Base-by-base conservation (phyloP, 2,329 filamentous ascomycete genomes). In the Hymenoscyphus occultus region DNA sequence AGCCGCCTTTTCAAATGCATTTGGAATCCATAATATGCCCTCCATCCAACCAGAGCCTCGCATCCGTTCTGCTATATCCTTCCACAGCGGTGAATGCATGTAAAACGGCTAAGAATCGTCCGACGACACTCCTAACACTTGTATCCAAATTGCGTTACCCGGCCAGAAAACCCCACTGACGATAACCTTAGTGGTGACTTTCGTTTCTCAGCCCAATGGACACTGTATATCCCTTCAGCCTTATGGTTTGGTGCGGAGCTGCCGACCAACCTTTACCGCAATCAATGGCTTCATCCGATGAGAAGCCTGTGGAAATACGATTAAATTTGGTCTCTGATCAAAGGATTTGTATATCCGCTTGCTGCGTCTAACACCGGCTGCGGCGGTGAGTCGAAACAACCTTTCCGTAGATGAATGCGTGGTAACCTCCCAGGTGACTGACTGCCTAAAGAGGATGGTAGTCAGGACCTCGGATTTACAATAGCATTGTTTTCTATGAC, bases 1-100 rank as follows among this genome's bases (percentile, higher is more conserved):
- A 45, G 39, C 59, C 59, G 59, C 40, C 59, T 60, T 60, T 60
- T 60, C 57, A 39, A 59, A 51, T 28, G n/a, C 45, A 6, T 51
- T 51, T 51, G 45, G 45, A 35, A 48, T 60, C 59, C 59, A 60
- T 60, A 60, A 60, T 60, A 51, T 9, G n/a, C 32, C 40, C 12
- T 5, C 13, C 19, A 39, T 45, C 59, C 59, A 40, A 60, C 40
- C 59, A 60, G 40, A 31, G 22, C 1, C 12, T 16, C 5, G 19
- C 9, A 32, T 12, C 45, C 35, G 19, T 32, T n/a, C 45, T 60
- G 59, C 40, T 13, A 16, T 60, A 16, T 19, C 19, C 39, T 40
- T 35, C 59, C 19, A 60, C 59, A 39, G 59, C 59, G 59, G 59
- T 60, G 59, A 60, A 16, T 19, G n/a, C 9, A 32, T 28, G 16